Percentiles rank a stretch among this genome's conserved stretches.
These are phyloP conservation scores for Allium sativum DNA, from an alignment of 106 monocot genomes.

Conservation along the genomic window DNA sequence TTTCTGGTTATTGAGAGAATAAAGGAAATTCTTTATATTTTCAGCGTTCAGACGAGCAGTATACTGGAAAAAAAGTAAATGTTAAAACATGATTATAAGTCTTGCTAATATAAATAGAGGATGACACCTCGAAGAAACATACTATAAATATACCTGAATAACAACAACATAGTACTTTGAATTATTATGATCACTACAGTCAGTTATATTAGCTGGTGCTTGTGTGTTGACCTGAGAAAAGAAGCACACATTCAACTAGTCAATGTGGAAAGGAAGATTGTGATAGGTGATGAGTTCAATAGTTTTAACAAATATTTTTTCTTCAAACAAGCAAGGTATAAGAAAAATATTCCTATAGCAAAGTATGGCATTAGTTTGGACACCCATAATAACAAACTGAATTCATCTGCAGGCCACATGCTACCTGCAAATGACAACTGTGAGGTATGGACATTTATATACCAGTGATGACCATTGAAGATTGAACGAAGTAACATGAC, in stretches of 20 bases:
- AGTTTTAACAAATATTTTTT: background rate
- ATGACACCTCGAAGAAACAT: background rate
- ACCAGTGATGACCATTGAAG: too few relatives aligned
- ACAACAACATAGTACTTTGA: constrained; percentile 94
- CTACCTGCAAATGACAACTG: too few relatives aligned
- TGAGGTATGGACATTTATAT: too few relatives aligned
- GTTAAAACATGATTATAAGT: background rate
- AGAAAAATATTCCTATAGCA: too few relatives aligned
- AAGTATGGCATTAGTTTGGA: background rate
- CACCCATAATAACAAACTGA: too few relatives aligned
- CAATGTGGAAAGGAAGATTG: background rate
- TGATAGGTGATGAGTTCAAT: background rate
- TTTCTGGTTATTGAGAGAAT: constrained; percentile 63
- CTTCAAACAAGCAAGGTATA: background rate
- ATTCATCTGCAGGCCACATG: too few relatives aligned
- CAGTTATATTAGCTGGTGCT: constrained; percentile 53
- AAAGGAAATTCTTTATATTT: constrained; percentile 84
- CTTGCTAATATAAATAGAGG: too few relatives aligned
- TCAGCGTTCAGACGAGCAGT: constrained; percentile 82
- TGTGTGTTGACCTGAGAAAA: constrained; percentile 83
- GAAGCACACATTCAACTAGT: background rate
- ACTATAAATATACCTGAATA: constrained; percentile 48
- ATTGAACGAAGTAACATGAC: too few relatives aligned
- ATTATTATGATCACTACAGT: constrained; percentile 80
- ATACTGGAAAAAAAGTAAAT: constrained; percentile 37